A percentile compares a stretch with the other conserved stretches of the same genome.
Evolutionary conservation across 345 rosid genomes (phyloP).

Genomic region (Geranium brycei): DNA sequence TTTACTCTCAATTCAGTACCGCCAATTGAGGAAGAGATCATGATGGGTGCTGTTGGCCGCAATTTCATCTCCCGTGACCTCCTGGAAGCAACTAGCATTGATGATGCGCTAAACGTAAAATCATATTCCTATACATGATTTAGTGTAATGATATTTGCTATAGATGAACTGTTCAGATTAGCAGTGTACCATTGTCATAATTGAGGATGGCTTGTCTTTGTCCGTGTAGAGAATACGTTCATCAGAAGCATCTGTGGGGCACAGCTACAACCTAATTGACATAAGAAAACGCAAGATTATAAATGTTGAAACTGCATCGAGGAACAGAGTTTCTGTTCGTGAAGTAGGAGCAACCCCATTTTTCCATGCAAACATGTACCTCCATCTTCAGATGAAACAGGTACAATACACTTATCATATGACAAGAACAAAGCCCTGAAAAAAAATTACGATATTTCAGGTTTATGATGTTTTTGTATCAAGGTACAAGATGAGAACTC

Average conservation of each 20-base stretch:
- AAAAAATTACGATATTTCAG: slow-evolving; percentile 9
- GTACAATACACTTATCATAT: slow-evolving; percentile 10
- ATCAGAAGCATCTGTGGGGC: slow-evolving; percentile 43
- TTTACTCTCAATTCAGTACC: slow-evolving; percentile 49
- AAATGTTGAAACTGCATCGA: slow-evolving; percentile 49
- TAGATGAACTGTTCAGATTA: not conserved
- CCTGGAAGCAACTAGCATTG: slow-evolving; percentile 40
- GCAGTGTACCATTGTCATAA: too few relatives aligned
- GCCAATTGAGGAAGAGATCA: slow-evolving; percentile 33
- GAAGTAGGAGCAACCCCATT: slow-evolving; percentile 32
- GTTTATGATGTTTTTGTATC: not conserved
- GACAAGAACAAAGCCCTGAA: not conserved
- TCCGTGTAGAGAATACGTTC: slow-evolving; percentile 26
- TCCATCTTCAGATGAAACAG: slow-evolving; percentile 45
- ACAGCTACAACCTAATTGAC: slow-evolving; percentile 45
- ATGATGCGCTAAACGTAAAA: slow-evolving; percentile 27
- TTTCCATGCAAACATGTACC: slow-evolving; percentile 59
- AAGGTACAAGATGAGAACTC: slow-evolving; percentile 43
- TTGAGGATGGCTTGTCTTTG: slow-evolving; percentile 2
- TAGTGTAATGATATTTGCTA: too few relatives aligned
- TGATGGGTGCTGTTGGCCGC: slow-evolving; percentile 34
- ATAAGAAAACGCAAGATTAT: slow-evolving; percentile 18
- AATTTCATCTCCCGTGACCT: slow-evolving; percentile 46
- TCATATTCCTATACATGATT: too few relatives aligned
- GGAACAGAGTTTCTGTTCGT: slow-evolving; percentile 32